Base-by-base conservation (phyloP, 805 yeast species). In the Kurtzmaniella fragi region DNA sequence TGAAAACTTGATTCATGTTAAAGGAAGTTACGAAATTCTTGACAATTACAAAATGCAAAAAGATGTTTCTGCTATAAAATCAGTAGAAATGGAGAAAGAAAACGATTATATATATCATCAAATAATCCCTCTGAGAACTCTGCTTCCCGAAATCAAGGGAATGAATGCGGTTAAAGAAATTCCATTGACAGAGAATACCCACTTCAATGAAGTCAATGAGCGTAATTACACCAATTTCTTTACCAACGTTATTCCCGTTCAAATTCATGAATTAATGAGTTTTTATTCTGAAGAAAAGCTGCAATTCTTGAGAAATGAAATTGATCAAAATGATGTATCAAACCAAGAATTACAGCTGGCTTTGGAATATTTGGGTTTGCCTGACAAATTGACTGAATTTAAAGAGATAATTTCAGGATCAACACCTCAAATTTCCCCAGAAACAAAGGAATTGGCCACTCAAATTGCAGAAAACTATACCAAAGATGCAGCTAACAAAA, bases 61-160 rank as follows among this genome's bases (percentile, higher is more conserved):
- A 39, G 72, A 68, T 44, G 66, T 67, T 0, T 51, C 61, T 38
- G 45, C 38, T 1, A 68, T 68, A 37, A 68, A 68, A 36, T 48
- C 68, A 35, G 46, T 46, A 9, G 73, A 67, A 20, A 47, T 86
- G 48, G 79, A 74, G 17, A 88, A 84, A 48, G 98, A 91, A 54
- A 91, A 91, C 53, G 97, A 91, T 55, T 82, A 79, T 50, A 86
- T 91, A 28, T 91, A 86, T 54, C 95, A 93, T 59, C 91, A 84
- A 15, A 51, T 70, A 1, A 65, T 90, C 11, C 96, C 96, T 1
- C 65, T 76, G 3, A 61, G 62, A 25, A 75, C 76, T 16, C 60
- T 82, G 0, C 61, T 88, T 35, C 76, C 86, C 5, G 83, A 78
- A 11, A 70, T 88, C 4, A 79, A 84, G 44, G 76, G 82, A 0